Evolutionary conservation across 352 stramenopile genomes (phyloP), one percentile per base, ranked within the genome.

Genomic region (Phytophthora litchii): DNA sequence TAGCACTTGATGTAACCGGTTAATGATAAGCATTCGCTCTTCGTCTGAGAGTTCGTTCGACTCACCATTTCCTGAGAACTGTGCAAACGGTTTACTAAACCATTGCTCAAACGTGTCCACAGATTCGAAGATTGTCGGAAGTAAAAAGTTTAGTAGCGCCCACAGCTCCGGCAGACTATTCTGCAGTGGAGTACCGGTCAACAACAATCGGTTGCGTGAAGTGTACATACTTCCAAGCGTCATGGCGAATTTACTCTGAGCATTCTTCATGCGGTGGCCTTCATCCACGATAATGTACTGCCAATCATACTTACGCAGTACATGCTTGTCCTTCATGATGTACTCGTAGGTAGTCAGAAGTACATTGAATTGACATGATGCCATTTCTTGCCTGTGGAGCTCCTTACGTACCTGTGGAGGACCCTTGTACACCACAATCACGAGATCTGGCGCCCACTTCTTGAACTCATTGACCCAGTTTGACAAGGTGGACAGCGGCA

Each of bases 181-280:
- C 65, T 99, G 97, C 11, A 99, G 81, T 10, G 97, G 97, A 1
- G 97, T 99, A 43, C 97, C 98, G 11, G 98, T 99, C 72, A 99
- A 92, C 12, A 99, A 66, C 7, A 99, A 75, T 34, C 95, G 88
- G 34, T 92, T 92, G 25, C 85, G 79, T 7, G 81, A 92, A 13
- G 80, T 91, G 71, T 95, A 94, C 62, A 94, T 70, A 23, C 74
- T 86, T 20, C 83, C 82, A 1, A 96, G 71, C 21, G 84, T 95
- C 84, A 91, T 92, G 5, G 85, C 83, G 41, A 97, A 94, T 60
- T 97, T 97, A 42, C 85, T 96, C 59, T 96, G 85, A 10, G 83
- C 81, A 54, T 96, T 97, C 61, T 96, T 95, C 85, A 98, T 95
- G 17, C 90, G 83, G 68, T 98, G 95, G 7, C 89, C 95, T 72